Evolutionary conservation across 225 moss, liverwort and hornwort species (phyloP).

Genomic region (Pleurozium schreberi): DNA sequence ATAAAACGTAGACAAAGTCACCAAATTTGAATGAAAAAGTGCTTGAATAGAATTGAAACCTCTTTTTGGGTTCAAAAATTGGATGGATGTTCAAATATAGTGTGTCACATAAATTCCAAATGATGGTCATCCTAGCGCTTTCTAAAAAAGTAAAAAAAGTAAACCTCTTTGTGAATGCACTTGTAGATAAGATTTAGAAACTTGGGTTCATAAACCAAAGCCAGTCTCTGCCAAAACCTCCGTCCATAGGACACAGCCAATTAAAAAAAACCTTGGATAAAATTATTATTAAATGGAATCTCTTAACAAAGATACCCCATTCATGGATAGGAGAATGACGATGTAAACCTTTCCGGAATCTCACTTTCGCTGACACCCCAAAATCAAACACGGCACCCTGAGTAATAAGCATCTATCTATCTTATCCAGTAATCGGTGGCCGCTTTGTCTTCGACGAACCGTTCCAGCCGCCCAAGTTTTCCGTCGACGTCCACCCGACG

Average conservation of each 20-base stretch:
- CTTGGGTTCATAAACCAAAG: not conserved
- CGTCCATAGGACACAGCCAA: no score
- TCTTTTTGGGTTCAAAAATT: no score
- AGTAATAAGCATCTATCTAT: not conserved
- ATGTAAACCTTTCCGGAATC: not conserved
- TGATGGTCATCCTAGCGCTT: rapidly evolving
- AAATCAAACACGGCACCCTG: not conserved
- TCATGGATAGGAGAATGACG: not conserved
- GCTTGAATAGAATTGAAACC: not conserved
- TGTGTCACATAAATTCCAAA: not conserved
- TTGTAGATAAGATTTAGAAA: not conserved
- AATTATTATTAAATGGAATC: not conserved
- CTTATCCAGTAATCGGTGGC: not conserved
- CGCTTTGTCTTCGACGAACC: not conserved
- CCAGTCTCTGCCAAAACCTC: rapidly evolving
- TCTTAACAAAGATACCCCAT: not conserved
- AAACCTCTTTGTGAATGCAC: rapidly evolving
- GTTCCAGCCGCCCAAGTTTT: not conserved
- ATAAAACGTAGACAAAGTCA: no score
- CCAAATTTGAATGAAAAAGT: not conserved
- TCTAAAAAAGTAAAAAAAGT: not conserved
- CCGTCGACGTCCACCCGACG: not conserved
- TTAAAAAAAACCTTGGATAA: not conserved
- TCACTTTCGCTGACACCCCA: not conserved
- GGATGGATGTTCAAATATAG: not conserved